Percentiles rank a stretch among this genome's conserved stretches.
Evolutionary conservation across 805 yeast species (phyloP).

Genomic region (Monosporozyma aerobia): DNA sequence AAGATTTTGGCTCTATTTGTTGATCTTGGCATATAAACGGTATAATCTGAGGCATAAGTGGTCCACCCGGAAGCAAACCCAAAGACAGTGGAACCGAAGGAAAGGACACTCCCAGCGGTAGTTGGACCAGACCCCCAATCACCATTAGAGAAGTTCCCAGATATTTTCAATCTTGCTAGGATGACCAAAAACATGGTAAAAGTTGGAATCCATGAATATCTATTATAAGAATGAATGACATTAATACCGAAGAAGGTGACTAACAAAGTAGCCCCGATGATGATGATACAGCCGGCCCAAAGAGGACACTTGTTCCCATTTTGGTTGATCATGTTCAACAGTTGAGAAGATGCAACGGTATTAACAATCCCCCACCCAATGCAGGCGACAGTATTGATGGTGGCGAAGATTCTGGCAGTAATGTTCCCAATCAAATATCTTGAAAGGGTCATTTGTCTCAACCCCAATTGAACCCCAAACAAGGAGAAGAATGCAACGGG

Average conservation of each 20-base stretch:
- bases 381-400: constrained; percentile 74
- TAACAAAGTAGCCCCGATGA: constrained; percentile 56
- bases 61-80: constrained; percentile 96
- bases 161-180: constrained; percentile 64
- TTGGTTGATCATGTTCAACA: constrained; percentile 65
- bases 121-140: constrained; percentile 43
- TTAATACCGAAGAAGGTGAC: constrained; percentile 80
- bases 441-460: constrained; percentile 80
- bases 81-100: constrained; percentile 73
- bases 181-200: constrained; percentile 63
- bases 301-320: constrained; percentile 55
- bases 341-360: constrained; percentile 80
- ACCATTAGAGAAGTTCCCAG: constrained; percentile 54
- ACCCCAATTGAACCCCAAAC: constrained; percentile 76
- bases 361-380: constrained; percentile 95
- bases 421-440: constrained; percentile 69
- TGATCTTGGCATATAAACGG: constrained; percentile 71
- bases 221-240: constrained; percentile 73
- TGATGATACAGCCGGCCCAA: constrained; percentile 81
- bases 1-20: constrained; percentile 54
- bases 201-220: constrained; percentile 84
- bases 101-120: constrained; percentile 67
- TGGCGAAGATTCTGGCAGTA: constrained; percentile 67
- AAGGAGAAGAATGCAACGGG: constrained; percentile 79
- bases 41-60: constrained; percentile 85